These are phyloP conservation scores for Rubia yunnanensis DNA, from an alignment of 257 asterid species.

Conservation along the genomic window DNA sequence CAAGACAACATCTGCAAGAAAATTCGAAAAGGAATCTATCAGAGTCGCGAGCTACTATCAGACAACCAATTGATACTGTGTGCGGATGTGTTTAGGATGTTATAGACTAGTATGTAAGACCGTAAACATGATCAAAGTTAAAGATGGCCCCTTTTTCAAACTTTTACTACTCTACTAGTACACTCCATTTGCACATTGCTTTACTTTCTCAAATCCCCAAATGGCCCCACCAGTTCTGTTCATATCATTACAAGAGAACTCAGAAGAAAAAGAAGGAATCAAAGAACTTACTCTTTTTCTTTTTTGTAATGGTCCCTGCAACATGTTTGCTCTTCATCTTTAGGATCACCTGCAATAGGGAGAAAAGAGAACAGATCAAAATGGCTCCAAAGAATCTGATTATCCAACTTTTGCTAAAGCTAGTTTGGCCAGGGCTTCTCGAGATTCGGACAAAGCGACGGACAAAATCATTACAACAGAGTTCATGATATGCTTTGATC, in stretches of 20 bases:
- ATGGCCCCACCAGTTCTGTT: constrained; percentile 44
- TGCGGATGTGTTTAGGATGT: too few species aligned
- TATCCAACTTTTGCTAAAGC: neutral
- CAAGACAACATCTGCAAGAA: constrained; percentile 61
- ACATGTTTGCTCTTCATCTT: constrained; percentile 91
- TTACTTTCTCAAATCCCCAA: constrained; percentile 77
- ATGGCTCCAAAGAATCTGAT: neutral
- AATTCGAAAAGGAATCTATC: constrained; percentile 14
- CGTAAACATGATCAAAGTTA: too few species aligned
- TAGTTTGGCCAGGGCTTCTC: constrained; percentile 2
- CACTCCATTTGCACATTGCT: constrained; percentile 24
- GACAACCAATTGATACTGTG: too few species aligned
- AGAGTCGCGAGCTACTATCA: too few species aligned
- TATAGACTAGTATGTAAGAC: too few species aligned
- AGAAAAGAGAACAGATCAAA: neutral
- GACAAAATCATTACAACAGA: constrained; percentile 2
- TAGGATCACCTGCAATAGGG: constrained; percentile 20
- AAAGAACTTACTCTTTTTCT: constrained; percentile 87
- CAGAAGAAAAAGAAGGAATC: constrained; percentile 29
- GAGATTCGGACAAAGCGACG: neutral
- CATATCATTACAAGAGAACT: constrained; percentile 36
- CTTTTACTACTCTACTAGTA: constrained; percentile 16
- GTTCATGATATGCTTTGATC: constrained; percentile 11
- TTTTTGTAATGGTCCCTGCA: constrained; percentile 97
- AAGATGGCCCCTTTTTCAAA: constrained; percentile 21